phyloP scores from a whole-genome alignment of 192 early-diverging fungal species.

The Backusella macrospora region DNA sequence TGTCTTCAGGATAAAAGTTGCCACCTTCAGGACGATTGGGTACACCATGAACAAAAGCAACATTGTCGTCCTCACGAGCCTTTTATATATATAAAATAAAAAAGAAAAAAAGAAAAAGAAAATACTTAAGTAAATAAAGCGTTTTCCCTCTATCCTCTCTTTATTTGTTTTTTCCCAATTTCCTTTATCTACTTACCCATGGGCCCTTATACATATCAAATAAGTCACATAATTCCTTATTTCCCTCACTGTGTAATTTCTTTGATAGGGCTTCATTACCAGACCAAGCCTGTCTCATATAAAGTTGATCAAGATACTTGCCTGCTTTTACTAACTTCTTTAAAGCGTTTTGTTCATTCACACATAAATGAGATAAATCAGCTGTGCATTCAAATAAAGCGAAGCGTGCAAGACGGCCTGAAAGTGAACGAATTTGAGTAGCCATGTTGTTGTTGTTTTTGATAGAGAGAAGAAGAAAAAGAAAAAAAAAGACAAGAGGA shows the following conservation, averaged over 20 bases:
- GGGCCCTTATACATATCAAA: constrained; percentile 72
- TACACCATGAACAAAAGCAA: constrained; percentile 52
- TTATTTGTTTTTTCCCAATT: no score
- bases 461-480: not conserved
- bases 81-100: constrained; percentile 31
- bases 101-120: constrained; percentile 10
- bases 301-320: constrained; percentile 62
- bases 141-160: not conserved
- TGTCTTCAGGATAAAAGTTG: constrained; percentile 76
- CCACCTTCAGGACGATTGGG: constrained; percentile 54
- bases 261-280: constrained; percentile 57
- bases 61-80: constrained; percentile 52
- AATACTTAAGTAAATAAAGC: not conserved
- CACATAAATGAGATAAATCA: constrained; percentile 59
- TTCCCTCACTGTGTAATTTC: constrained; percentile 47
- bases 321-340: constrained; percentile 63
- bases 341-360: constrained; percentile 62
- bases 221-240: constrained; percentile 44
- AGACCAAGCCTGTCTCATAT: constrained; percentile 68
- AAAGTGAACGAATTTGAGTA: constrained; percentile 11
- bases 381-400: constrained; percentile 55
- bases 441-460: constrained; percentile 5
- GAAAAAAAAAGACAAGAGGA: not conserved
- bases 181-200: constrained; percentile 49
- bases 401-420: constrained; percentile 48